These are phyloP conservation scores for Actinidia chinensis DNA, from an alignment of 179 eudicot species.

Conservation along the genomic window DNA sequence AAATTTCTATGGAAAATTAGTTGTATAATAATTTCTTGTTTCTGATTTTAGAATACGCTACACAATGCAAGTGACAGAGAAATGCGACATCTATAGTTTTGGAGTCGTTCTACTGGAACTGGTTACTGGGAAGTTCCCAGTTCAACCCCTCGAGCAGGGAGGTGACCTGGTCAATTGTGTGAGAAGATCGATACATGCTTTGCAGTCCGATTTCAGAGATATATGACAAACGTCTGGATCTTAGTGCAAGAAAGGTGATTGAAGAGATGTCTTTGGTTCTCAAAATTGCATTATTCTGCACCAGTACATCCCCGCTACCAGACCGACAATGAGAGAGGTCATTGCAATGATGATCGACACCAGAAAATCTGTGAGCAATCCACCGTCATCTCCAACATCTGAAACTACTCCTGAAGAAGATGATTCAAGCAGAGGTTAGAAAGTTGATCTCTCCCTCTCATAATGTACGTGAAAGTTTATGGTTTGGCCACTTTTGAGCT, in stretches of 20 bases:
- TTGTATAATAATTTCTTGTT: slow-evolving; percentile 10
- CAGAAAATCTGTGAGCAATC: slow-evolving; percentile 30
- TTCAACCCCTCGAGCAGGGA: slow-evolving; percentile 56
- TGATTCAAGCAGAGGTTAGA: slow-evolving; percentile 27
- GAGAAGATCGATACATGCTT: slow-evolving; percentile 35
- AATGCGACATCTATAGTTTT: slow-evolving; percentile 60
- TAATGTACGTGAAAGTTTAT: background rate
- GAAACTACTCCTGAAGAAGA: slow-evolving; percentile 47
- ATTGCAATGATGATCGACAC: slow-evolving; percentile 51
- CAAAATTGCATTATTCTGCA: slow-evolving; percentile 56
- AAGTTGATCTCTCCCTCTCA: background rate
- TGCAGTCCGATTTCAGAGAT: slow-evolving; percentile 24
- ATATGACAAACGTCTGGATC: slow-evolving; percentile 45
- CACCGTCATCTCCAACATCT: slow-evolving; percentile 45
- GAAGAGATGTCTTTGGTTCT: slow-evolving; percentile 49
- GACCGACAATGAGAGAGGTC: slow-evolving; percentile 55
- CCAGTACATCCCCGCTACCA: slow-evolving; percentile 44
- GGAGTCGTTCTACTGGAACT: slow-evolving; percentile 61
- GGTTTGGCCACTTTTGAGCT: background rate
- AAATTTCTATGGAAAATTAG: background rate
- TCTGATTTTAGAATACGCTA: slow-evolving; percentile 54
- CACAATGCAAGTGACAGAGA: slow-evolving; percentile 66
- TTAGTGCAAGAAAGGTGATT: slow-evolving; percentile 29
- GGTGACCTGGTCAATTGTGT: slow-evolving; percentile 60
- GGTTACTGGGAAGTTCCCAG: slow-evolving; percentile 55